Evolutionary conservation across 148 eudicot genomes (phyloP).

Genomic region (Pouteria glomerata): DNA sequence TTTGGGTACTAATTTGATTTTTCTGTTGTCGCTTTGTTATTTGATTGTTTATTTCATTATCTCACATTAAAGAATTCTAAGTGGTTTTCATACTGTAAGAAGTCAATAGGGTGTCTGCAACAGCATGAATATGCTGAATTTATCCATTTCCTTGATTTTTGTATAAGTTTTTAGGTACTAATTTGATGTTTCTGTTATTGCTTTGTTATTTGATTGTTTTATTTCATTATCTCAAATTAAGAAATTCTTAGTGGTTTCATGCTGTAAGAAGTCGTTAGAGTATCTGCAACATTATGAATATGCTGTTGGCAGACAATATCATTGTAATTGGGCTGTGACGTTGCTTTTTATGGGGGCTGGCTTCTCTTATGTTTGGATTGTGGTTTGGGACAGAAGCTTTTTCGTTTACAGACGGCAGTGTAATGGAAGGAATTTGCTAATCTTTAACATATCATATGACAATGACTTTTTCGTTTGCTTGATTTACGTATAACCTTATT

Average conservation of each 20-base stretch:
- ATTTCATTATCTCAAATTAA: background rate
- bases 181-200: background rate
- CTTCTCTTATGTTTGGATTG: too few species aligned
- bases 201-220: background rate
- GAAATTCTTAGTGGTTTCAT: background rate
- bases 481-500: background rate
- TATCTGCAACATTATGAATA: background rate
- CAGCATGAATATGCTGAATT: background rate
- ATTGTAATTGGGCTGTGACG: too few species aligned
- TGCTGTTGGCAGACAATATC: too few species aligned
- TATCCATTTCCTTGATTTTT: background rate
- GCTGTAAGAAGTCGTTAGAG: background rate
- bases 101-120: too few species aligned
- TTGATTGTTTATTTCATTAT: constrained; percentile 2
- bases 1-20: background rate
- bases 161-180: background rate
- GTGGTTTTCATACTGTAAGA: too few species aligned
- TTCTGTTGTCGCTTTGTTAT: background rate
- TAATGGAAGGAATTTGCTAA: background rate
- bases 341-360: too few species aligned
- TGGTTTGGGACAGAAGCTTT: background rate
- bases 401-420: background rate
- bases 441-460: background rate
- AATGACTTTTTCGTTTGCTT: background rate
- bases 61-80: too few species aligned